Conservation (phyloP, 2,329 filamentous ascomycete species). For the Trichoderma koningiopsis region DNA sequence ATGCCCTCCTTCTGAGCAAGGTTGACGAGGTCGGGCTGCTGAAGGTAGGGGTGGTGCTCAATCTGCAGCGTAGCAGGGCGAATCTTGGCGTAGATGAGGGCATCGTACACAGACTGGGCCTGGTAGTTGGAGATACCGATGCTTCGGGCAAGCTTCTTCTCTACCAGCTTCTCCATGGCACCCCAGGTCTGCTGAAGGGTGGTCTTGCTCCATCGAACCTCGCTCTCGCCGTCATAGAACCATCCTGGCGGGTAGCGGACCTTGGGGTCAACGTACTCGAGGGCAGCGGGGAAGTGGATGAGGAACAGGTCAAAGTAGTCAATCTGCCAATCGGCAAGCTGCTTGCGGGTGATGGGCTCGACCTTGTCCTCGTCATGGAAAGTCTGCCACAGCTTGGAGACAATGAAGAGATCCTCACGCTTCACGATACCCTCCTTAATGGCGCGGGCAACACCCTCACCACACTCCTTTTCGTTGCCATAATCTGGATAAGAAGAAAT, state of each 20-base stretch:
- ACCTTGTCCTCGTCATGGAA: slow-evolving; percentile 83
- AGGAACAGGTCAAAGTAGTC: slow-evolving; percentile 92
- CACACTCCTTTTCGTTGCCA: slow-evolving; percentile 78
- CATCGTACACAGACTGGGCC: slow-evolving; percentile 73
- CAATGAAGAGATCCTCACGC: slow-evolving; percentile 86
- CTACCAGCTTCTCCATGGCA: slow-evolving; percentile 75
- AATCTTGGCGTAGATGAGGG: slow-evolving; percentile 75
- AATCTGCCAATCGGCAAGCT: slow-evolving; percentile 79
- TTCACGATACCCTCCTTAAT: slow-evolving; percentile 80
- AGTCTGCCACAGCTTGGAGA: slow-evolving; percentile 90
- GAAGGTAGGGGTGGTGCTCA: slow-evolving; percentile 88
- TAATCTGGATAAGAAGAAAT: slow-evolving; percentile 60
- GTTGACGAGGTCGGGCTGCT: slow-evolving; percentile 70
- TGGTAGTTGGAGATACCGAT: slow-evolving; percentile 88
- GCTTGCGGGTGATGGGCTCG: slow-evolving; percentile 72
- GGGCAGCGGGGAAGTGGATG: slow-evolving; percentile 84
- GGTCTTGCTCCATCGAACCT: slow-evolving; percentile 66
- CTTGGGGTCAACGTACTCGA: slow-evolving; percentile 80
- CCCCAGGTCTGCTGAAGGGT: slow-evolving; percentile 80
- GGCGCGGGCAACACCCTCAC: slow-evolving; percentile 74
- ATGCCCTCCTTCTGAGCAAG: slow-evolving; percentile 72
- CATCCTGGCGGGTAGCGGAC: slow-evolving; percentile 81
- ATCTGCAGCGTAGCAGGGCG: slow-evolving; percentile 79
- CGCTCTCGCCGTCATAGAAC: slow-evolving; percentile 64
- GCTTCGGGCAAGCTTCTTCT: slow-evolving; percentile 66